phyloP scores from a whole-genome alignment of 768 basidiomycete genomes.

The Suillus fuscotomentosus region DNA sequence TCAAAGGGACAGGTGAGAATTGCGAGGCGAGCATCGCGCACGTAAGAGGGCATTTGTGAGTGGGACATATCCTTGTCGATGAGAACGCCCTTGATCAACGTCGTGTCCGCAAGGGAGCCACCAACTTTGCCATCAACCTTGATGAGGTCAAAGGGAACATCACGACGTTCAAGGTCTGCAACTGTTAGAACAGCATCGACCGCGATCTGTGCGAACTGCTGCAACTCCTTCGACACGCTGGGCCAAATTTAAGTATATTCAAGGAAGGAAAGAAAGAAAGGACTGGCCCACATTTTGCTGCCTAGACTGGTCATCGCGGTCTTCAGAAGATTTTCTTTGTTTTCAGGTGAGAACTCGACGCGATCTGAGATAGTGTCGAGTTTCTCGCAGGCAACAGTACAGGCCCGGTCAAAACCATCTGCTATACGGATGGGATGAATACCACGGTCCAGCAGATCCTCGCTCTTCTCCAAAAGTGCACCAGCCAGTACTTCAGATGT shows the following conservation, averaged over 20 bases:
- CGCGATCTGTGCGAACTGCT: constrained; percentile 95
- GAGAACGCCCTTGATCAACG: constrained; percentile 94
- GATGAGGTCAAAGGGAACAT: constrained; percentile 97
- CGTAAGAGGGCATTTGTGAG: constrained; percentile 91
- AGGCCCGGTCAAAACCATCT: constrained; percentile 97
- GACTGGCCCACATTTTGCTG: constrained; percentile 85
- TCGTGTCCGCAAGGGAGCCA: constrained; percentile 92
- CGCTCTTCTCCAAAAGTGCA: constrained; percentile 91
- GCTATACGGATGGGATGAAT: constrained; percentile 99
- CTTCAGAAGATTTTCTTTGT: constrained; percentile 88
- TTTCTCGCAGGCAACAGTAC: constrained; percentile 84
- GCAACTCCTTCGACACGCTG: constrained; percentile 96
- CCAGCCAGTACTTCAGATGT: constrained; percentile 82
- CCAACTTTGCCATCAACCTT: constrained; percentile 99
- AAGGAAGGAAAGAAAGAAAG: background rate
- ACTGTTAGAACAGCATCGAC: constrained; percentile 96
- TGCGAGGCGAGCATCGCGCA: constrained; percentile 88
- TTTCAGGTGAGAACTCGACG: constrained; percentile 77
- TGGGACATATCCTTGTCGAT: constrained; percentile 99
- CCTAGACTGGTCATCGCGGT: constrained; percentile 96
- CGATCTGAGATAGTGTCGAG: constrained; percentile 89
- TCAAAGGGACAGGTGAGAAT: constrained; percentile 99
- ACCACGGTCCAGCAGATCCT: constrained; percentile 96
- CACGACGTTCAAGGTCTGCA: constrained; percentile 90
- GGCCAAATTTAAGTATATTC: constrained; percentile 4